Evolutionary conservation across 257 asterid genomes (phyloP), one percentile per base, ranked within the genome.

Genomic region (Solanum sejunctum): DNA sequence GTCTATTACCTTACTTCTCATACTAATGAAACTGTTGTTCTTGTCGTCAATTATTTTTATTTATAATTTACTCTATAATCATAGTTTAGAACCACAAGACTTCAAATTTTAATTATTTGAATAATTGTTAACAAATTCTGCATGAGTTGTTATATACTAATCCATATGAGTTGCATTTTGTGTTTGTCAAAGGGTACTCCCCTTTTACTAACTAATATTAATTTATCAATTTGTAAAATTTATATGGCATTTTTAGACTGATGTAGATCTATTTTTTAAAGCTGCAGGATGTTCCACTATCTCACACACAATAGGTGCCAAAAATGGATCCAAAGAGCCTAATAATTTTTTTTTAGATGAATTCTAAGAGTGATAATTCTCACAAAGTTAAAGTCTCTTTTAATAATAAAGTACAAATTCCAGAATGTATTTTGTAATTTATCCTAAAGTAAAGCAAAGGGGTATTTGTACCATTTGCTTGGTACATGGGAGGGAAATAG

Each of bases 361-460:
- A 32, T 67, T 0, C 0, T 1, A 5, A 3, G 12, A 9, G 0
- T 12, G 13, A 12, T 23, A 63, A 11, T 2, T 13, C 41, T 0
- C 20, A 0, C 10, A 64, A 64, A 64, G 4, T 64, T 23, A 64
- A 6, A 23, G 11, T 57, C 9, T 18, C 5, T 20, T 0, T 1
- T 56, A 16, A 18, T 18, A 18, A 18, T 57, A 57, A 61, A 11
- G 18, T 63, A 23, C 18, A 23, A 23, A 32, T 32, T 32, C 36
- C 36, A 3, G 36, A 32, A 32, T 32, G 73, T 66, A 66, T 66
- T 28, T 66, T 66, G n/a, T 67, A 64, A 64, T 64, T 64, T 64
- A 15, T 64, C 12, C 49, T 13, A 67, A 36, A 21, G 26, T 8
- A 63, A 66, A 21, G 45, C 1, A 13, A 64, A 26, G 43, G 49